These are phyloP conservation scores for Amanita exitialis DNA, from an alignment of 768 basidiomycete species.

Conservation along the genomic window DNA sequence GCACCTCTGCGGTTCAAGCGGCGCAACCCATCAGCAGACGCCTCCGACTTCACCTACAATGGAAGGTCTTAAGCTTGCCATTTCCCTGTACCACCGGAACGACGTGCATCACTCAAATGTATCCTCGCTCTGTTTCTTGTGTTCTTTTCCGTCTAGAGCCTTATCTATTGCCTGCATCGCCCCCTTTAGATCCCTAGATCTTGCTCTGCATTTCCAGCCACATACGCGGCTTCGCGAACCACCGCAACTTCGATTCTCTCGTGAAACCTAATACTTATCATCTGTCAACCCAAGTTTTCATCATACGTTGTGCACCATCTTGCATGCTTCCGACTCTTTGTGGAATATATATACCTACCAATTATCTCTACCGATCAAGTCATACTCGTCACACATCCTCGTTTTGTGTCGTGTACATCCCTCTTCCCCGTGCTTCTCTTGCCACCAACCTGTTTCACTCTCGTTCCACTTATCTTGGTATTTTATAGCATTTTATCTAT, in stretches of 20 bases:
- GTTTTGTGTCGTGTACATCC: background rate
- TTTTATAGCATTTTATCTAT: background rate
- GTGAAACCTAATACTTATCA: background rate
- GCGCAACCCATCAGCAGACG: background rate
- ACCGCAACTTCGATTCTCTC: background rate
- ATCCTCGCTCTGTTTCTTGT: background rate
- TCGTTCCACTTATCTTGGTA: background rate
- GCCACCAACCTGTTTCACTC: background rate
- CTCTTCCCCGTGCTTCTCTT: background rate
- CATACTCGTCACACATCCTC: background rate
- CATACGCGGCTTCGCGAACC: background rate
- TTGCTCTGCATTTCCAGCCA: background rate
- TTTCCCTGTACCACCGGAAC: background rate
- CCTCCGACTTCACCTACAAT: background rate
- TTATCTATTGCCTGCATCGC: background rate
- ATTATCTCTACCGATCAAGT: background rate
- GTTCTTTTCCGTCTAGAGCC: background rate
- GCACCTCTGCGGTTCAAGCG: conserved; percentile 5
- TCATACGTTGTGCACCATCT: background rate
- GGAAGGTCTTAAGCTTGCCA: background rate
- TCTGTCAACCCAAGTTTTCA: background rate
- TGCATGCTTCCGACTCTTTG: background rate
- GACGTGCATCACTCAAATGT: background rate
- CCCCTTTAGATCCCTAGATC: background rate
- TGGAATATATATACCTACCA: background rate